A percentile compares a stretch with the other conserved stretches of the same genome.
Conservation (phyloP, 176 grass and related monocot genomes). For the Thinopyrum elongatum region DNA sequence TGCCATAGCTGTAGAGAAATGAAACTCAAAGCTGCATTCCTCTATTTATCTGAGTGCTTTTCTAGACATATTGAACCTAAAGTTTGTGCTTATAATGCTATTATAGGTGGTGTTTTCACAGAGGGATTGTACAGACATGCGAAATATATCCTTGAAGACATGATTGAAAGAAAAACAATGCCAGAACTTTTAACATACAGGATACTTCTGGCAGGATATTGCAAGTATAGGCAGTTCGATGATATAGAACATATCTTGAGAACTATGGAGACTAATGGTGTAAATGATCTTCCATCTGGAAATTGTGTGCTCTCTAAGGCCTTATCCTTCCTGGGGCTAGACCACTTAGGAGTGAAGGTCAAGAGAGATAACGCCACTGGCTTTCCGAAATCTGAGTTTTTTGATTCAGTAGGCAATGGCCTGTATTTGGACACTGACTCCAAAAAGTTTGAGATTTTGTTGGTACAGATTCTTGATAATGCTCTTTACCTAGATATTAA, state of each 20-base stretch:
- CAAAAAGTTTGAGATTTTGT: conserved; percentile 62
- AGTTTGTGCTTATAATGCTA: conserved; percentile 75
- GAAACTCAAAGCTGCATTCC: conserved; percentile 63
- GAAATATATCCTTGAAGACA: conserved; percentile 80
- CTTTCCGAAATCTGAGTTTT: conserved; percentile 83
- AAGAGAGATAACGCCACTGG: conserved; percentile 81
- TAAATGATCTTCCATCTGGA: conserved; percentile 47
- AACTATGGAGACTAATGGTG: conserved; percentile 44
- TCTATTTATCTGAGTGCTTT: conserved; percentile 92
- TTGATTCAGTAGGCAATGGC: conserved; percentile 88
- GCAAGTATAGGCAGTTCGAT: conserved; percentile 82
- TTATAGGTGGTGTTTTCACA: conserved; percentile 73
- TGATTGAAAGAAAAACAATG: conserved; percentile 65
- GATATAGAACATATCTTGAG: conserved; percentile 68
- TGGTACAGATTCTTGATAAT: conserved; percentile 61
- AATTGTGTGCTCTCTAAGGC: conserved; percentile 73
- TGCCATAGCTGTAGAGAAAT: conserved; percentile 73
- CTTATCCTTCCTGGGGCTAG: conserved; percentile 69
- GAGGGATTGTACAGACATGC: conserved; percentile 78
- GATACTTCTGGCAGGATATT: conserved; percentile 85
- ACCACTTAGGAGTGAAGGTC: conserved; percentile 74
- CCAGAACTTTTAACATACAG: conserved; percentile 66
- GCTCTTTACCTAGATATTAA: conserved; percentile 52
- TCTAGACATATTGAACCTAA: conserved; percentile 60
- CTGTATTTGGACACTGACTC: conserved; percentile 84